Base-by-base conservation (phyloP, 139 green algal species). In the Nannochloris sp. region DNA sequence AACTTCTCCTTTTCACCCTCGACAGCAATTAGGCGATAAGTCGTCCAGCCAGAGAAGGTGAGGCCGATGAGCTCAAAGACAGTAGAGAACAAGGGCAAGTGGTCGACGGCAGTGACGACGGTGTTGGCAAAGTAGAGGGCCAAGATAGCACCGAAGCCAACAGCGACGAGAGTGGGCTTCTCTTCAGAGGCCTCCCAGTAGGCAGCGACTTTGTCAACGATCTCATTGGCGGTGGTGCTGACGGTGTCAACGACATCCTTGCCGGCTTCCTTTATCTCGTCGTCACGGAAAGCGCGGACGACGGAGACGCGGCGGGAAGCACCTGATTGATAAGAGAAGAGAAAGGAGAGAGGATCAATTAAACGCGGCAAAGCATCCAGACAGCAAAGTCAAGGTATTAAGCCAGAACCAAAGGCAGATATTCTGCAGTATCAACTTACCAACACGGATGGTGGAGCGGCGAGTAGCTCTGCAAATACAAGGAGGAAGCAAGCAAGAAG, bases 51-150 rank as follows among this genome's bases (percentile, higher is more conserved):
- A 64, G 46, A 59, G 34, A 65, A 67, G 12, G 14, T 27, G n/a
- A 78, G 33, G 46, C 71, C 71, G 29, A 78, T 33, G 36, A 78
- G 45, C 67, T 78, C 67, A 44, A 78, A 77, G 13, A 72, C 7
- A 38, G 34, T 71, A 27, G 54, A 42, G n/a, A 78, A 15, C 42
- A 77, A 45, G 15, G 71, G 71, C 9, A 77, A 44, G 38, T 42
- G 58, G 67, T 76, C 67, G 34, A 76, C 46, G 29, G 38, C 24
- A 36, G 19, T 31, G 29, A 78, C 31, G 25, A 78, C 7, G 47
- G 56, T 51, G 34, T 23, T 46, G 19, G 31, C 15, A 47, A 77
- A 31, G 57, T 77, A 78, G 4, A 78, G 66, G 46, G 42, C 71
- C 3, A 78, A 25, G 12, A 77, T 5, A 44, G 29, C 29, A 27